Percentiles rank a stretch among this genome's conserved stretches.
These are phyloP conservation scores for Phanerochaete carnosa DNA, from an alignment of 768 basidiomycete species.

Conservation along the genomic window DNA sequence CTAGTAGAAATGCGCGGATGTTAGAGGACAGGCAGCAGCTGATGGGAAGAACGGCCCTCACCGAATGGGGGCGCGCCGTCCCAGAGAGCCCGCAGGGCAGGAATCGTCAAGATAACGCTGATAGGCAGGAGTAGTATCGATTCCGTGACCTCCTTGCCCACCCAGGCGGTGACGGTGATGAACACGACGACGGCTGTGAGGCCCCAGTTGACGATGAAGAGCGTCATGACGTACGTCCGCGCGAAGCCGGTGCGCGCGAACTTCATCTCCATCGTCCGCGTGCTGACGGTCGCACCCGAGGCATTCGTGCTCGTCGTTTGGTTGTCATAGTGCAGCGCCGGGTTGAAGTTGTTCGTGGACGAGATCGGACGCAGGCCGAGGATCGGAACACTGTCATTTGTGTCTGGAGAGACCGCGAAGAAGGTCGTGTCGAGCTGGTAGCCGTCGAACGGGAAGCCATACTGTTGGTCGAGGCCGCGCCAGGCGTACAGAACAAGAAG, in stretches of 20 bases:
- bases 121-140: constrained; percentile 19
- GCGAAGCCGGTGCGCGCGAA: constrained; percentile 14
- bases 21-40: neutral
- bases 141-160: constrained; percentile 11
- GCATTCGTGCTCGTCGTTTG: neutral
- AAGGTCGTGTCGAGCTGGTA: constrained; percentile 16
- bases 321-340: neutral
- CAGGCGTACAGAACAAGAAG: constrained; percentile 14
- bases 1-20: neutral
- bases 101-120: constrained; percentile 20
- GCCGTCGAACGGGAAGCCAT: constrained; percentile 17
- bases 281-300: neutral
- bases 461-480: constrained; percentile 15
- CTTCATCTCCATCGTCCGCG: constrained; percentile 4
- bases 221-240: constrained; percentile 15
- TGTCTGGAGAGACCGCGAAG: constrained; percentile 4
- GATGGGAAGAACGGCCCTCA: neutral
- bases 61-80: constrained; percentile 19
- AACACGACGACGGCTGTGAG: constrained; percentile 18
- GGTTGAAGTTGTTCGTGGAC: constrained; percentile 14
- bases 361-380: constrained; percentile 13
- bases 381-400: constrained; percentile 9
- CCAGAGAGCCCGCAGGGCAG: constrained; percentile 17
- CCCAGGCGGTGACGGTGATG: constrained; percentile 17
- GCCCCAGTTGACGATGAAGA: constrained; percentile 20